Evolutionary conservation across 192 early-diverging fungal species (phyloP), one percentile per base, ranked within the genome.

Genomic region (Podila epicladia): DNA sequence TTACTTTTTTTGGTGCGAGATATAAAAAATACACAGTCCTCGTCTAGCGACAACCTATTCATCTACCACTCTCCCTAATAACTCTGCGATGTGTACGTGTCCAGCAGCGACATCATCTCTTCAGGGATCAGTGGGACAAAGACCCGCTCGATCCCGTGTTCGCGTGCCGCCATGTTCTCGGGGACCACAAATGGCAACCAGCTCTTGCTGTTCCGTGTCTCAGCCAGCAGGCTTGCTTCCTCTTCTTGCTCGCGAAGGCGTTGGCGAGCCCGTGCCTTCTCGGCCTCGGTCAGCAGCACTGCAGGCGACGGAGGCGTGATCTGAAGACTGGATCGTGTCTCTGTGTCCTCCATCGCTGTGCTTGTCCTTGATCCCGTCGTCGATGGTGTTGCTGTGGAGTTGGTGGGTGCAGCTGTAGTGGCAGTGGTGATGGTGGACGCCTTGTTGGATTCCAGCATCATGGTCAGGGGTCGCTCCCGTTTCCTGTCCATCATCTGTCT

Each of bases 21-120:
- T 55, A 26, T 55, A 55, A 24, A 20, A 55, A 55, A 55, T 24
- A 24, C 17, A 15, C 41, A 17, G 41, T 11, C 41, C 41, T 45
- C 41, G 15, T 45, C 41, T 45, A 45, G 41, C 41, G 41, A 45
- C 1, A 55, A 55, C 22, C 59, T 32, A 1, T 61, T 59, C 58
- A 59, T 61, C 59, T 8, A 17, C 6, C 26, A 15, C 29, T 17
- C 17, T 7, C 50, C 2, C 53, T 31, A 20, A 61, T 32, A 33
- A 12, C 4, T 45, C 15, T 12, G 55, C 7, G 71, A 80, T 71
- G 71, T 69, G 57, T 80, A 65, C 49, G 71, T 80, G 77, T 80
- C 77, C 77, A 80, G 77, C 77, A 80, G 53, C 77, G 77, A 80
- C 77, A 80, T 80, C 77, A 80, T 80, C 77, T 80, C 77, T 31